Percentiles rank a stretch among this genome's conserved stretches.
These are phyloP conservation scores for Heliosperma pusillum DNA, from an alignment of 148 eudicot species.

Conservation along the genomic window DNA sequence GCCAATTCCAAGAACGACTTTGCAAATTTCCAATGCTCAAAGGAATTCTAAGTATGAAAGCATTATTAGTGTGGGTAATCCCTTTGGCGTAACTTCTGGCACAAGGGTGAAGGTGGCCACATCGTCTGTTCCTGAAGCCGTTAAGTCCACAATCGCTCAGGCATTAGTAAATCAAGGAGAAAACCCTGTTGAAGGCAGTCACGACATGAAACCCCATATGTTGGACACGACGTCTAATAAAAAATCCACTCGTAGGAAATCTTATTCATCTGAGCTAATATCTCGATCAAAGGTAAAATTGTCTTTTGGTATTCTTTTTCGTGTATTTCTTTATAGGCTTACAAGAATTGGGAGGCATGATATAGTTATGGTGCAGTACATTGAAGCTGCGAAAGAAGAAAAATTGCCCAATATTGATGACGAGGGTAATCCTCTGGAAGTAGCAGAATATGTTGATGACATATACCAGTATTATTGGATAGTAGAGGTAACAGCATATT, in stretches of 20 bases:
- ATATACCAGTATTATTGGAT: slow-evolving; percentile 88
- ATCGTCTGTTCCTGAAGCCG: slow-evolving; percentile 29
- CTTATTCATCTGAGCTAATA: slow-evolving; percentile 60
- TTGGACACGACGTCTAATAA: slow-evolving; percentile 29
- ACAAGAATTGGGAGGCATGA: slow-evolving; percentile 11
- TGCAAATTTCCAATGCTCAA: slow-evolving; percentile 27
- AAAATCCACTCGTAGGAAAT: slow-evolving; percentile 67
- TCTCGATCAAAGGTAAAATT: slow-evolving; percentile 64
- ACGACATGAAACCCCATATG: slow-evolving; percentile 22
- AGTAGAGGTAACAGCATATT: slow-evolving; percentile 51
- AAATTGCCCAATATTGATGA: slow-evolving; percentile 60
- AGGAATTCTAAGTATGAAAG: slow-evolving; percentile 34
- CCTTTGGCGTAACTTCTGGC: slow-evolving; percentile 27
- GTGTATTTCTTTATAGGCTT: not conserved
- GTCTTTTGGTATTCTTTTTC: not conserved
- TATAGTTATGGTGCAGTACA: slow-evolving; percentile 47
- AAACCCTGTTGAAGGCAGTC: slow-evolving; percentile 24
- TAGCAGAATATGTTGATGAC: slow-evolving; percentile 88
- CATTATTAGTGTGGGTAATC: slow-evolving; percentile 25
- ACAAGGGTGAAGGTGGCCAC: slow-evolving; percentile 28
- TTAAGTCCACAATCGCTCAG: slow-evolving; percentile 20
- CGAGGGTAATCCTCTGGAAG: slow-evolving; percentile 78
- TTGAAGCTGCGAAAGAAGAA: slow-evolving; percentile 37
- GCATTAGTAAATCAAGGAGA: slow-evolving; percentile 31
- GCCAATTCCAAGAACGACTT: slow-evolving; percentile 40